These are phyloP conservation scores for Biscutella laevigata DNA, from an alignment of 441 rosid species.

Conservation along the genomic window DNA sequence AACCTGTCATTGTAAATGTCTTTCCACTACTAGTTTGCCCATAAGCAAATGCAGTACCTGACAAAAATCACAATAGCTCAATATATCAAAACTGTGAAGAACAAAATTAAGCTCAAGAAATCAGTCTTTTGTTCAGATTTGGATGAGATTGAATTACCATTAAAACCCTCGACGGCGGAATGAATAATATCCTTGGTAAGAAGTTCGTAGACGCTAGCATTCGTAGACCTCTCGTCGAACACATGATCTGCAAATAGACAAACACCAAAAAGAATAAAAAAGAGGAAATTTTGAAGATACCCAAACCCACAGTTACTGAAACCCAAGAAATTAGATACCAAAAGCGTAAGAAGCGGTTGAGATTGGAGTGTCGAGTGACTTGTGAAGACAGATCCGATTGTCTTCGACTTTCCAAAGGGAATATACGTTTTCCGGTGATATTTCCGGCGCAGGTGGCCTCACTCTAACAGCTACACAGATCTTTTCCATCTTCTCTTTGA, in stretches of 20 bases:
- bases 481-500: conserved; percentile 57
- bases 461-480: conserved; percentile 83
- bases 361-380: conserved; percentile 59
- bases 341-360: conserved; percentile 61
- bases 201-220: conserved; percentile 58
- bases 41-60: conserved; percentile 90
- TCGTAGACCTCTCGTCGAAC: conserved; percentile 59
- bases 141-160: conserved; percentile 36
- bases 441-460: conserved; percentile 52
- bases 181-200: conserved; percentile 70
- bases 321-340: conserved; percentile 31
- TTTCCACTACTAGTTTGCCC: conserved; percentile 98
- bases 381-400: conserved; percentile 69
- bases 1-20: conserved; percentile 90
- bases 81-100: background rate
- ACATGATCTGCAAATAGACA: conserved; percentile 51
- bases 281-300: background rate
- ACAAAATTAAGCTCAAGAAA: background rate
- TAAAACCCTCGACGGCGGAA: conserved; percentile 77
- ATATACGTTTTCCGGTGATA: conserved; percentile 24
- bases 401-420: conserved; percentile 64
- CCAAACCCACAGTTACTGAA: background rate
- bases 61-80: background rate
- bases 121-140: background rate
- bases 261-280: background rate